Base-by-base conservation (phyloP, 306 rosid genomes). In the Cucurbita argyrosperma region DNA sequence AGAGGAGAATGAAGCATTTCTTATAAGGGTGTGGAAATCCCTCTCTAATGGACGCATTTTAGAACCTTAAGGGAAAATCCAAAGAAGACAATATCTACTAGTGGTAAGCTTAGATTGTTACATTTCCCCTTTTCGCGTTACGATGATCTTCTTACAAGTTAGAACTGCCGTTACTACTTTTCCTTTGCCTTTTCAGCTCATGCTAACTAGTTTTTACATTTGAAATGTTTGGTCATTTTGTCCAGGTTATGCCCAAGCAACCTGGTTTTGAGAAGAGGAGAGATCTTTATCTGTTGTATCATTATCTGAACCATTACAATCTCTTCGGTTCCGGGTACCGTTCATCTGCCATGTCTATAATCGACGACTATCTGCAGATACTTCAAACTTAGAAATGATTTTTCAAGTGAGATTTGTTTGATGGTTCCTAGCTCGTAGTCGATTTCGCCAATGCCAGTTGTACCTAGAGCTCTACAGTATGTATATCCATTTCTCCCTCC, bases 281-380 rank as follows among this genome's bases (percentile, higher is more conserved):
- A 84, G 95, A 94, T 80, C 90, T 94, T 37, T 94, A 94, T 53
- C 70, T 89, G 88, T 26, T 94, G 78, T 94, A 94, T 80, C 98
- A 94, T 82, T 90, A 94, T 79, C 83, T 94, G 80, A 94, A 94
- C 82, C 96, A 90, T 68, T 94, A 89, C 75, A 94, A 90, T 83
- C 98, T 94, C 83, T 94, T 94, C 26, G 97, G 98, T 60, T 87
- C 98, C 4, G 90, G 98, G 59, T 93, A 93, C 77, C 84, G 94
- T 74, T 85, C 94, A 23, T 89, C 97, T 23, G 86, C 96, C 55
- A 81, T 93, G 94, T 89, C 97, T 53, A 93, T 93, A 76, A 87
- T 93, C 40, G 96, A 89, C 71, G 88, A 90, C 79, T 93, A 93
- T 82, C 88, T 90, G 26, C 67, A 79, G 78, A 75, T 84, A 77